Conservation (phyloP, 1,139 yeast genomes). For the Blastobotrys niveus region DNA sequence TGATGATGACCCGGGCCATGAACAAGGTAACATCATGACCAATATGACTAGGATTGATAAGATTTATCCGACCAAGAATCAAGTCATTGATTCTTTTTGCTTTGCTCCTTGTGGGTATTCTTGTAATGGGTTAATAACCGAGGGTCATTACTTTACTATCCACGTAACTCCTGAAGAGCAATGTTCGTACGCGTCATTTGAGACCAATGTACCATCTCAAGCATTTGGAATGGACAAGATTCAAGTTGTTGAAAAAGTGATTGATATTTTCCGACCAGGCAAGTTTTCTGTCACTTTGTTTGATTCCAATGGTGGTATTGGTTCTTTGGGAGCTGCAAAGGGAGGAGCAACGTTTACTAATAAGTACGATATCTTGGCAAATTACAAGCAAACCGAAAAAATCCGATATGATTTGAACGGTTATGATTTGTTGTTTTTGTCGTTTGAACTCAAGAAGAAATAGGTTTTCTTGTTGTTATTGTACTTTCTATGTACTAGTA, state of each 20-base stretch:
- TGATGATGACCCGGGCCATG: constrained; percentile 72
- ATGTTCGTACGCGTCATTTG: constrained; percentile 96
- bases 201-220: constrained; percentile 66
- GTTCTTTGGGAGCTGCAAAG: constrained; percentile 20
- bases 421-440: constrained; percentile 41
- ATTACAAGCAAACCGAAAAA: constrained; percentile 61
- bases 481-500: too few species aligned
- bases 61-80: constrained; percentile 43
- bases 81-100: constrained; percentile 70
- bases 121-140: constrained; percentile 67
- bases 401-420: constrained; percentile 65
- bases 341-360: neutral
- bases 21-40: constrained; percentile 65
- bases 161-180: constrained; percentile 93
- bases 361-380: constrained; percentile 33
- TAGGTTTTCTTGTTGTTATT: too few species aligned
- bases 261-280: constrained; percentile 65
- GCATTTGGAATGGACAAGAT: constrained; percentile 42
- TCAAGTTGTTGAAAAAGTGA: constrained; percentile 49
- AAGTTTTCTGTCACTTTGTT: constrained; percentile 71
- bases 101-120: constrained; percentile 97
- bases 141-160: constrained; percentile 69
- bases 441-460: constrained; percentile 27
- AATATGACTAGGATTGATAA: constrained; percentile 53
- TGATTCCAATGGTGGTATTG: constrained; percentile 36